Evolutionary conservation across 1,284 basidiomycete species (phyloP).

Genomic region (Heterobasidion irregulare): DNA sequence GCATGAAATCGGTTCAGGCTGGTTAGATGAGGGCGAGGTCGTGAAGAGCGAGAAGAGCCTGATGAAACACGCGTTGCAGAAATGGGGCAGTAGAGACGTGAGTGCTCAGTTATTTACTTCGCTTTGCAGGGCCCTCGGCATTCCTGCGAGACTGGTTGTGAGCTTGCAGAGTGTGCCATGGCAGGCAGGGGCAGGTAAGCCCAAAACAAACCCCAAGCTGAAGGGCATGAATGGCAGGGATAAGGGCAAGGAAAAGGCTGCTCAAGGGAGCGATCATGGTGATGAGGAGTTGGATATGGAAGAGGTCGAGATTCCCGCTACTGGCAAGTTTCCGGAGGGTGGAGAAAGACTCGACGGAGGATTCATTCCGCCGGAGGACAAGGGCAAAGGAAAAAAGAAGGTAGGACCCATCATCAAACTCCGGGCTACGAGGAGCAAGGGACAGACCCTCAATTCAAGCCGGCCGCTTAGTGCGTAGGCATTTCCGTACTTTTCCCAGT

Average conservation of each 20-base stretch:
- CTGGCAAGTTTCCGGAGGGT: slow-evolving; percentile 21
- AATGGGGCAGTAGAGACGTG: slow-evolving; percentile 77
- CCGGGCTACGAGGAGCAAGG: slow-evolving; percentile 42
- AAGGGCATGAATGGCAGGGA: slow-evolving; percentile 19
- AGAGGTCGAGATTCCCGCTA: slow-evolving; percentile 23
- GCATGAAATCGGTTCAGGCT: slow-evolving; percentile 12
- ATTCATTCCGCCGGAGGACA: slow-evolving; percentile 23
- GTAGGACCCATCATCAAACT: slow-evolving; percentile 44
- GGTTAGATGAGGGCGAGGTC: slow-evolving; percentile 57
- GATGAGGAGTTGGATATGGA: slow-evolving; percentile 32
- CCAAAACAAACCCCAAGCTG: slow-evolving; percentile 36
- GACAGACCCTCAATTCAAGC: slow-evolving; percentile 26
- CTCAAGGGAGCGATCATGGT: slow-evolving; percentile 18
- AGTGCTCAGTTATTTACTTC: slow-evolving; percentile 91
- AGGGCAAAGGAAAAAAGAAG: slow-evolving; percentile 46
- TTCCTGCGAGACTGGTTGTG: slow-evolving; percentile 84
- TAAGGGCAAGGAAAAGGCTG: slow-evolving; percentile 27
- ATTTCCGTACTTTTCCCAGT: neutral
- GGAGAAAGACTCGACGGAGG: slow-evolving; percentile 34
- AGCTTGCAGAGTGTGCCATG: slow-evolving; percentile 90
- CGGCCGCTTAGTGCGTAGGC: slow-evolving; percentile 12
- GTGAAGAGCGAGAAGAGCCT: slow-evolving; percentile 77
- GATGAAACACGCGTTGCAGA: slow-evolving; percentile 83
- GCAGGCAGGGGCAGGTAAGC: slow-evolving; percentile 53
- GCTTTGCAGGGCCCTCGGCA: slow-evolving; percentile 78